phyloP scores from a whole-genome alignment of 495 filamentous ascomycete species.

The Monascus purpureus region DNA sequence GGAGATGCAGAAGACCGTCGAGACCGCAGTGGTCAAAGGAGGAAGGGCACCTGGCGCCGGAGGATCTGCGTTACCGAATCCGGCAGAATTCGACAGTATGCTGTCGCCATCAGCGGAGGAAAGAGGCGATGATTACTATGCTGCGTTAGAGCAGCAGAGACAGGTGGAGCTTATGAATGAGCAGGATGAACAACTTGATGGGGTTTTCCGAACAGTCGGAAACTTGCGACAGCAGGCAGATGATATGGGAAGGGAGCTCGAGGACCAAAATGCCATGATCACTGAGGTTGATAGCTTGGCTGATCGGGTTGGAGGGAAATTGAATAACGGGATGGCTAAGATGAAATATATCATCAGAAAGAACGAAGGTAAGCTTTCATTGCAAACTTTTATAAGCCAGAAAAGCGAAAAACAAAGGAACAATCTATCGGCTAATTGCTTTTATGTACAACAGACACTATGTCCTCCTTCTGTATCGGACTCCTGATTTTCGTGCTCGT shows the following conservation, averaged over 20 bases:
- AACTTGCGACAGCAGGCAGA: slow-evolving; percentile 80
- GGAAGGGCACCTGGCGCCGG: slow-evolving; percentile 1
- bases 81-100: slow-evolving; percentile 48
- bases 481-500: slow-evolving; percentile 75
- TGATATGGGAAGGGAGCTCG: slow-evolving; percentile 88
- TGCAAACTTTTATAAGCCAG: neutral
- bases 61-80: slow-evolving; percentile 45
- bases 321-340: slow-evolving; percentile 75
- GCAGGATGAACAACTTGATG: slow-evolving; percentile 86
- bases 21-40: slow-evolving; percentile 8
- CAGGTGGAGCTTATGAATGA: slow-evolving; percentile 87
- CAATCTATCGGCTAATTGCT: no score
- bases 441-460: slow-evolving; percentile 38
- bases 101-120: slow-evolving; percentile 19
- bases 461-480: slow-evolving; percentile 86
- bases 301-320: slow-evolving; percentile 73
- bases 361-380: slow-evolving; percentile 63
- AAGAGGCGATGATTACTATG: slow-evolving; percentile 53
- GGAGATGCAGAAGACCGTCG: slow-evolving; percentile 51
- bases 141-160: slow-evolving; percentile 82
- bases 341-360: slow-evolving; percentile 70
- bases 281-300: slow-evolving; percentile 68
- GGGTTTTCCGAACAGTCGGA: slow-evolving; percentile 83
- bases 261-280: slow-evolving; percentile 76
- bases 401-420: slow-evolving; percentile 12